A percentile compares a stretch with the other conserved stretches of the same genome.
phyloP scores from a whole-genome alignment of 805 yeast genomes.

The Starmera amethionina region DNA sequence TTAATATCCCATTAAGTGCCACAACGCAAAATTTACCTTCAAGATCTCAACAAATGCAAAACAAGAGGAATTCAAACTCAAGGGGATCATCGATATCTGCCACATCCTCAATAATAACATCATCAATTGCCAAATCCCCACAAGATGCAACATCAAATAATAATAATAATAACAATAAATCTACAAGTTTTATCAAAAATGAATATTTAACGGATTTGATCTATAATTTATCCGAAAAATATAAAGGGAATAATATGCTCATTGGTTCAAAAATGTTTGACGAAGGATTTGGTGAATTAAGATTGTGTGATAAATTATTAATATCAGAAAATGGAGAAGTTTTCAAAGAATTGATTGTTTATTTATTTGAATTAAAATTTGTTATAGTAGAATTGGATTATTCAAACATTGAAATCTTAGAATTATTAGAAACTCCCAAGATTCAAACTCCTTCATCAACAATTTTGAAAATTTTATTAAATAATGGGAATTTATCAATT shows the following conservation, averaged over 20 bases:
- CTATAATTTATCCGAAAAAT: slow-evolving; percentile 2
- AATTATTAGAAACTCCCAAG: slow-evolving; percentile 3
- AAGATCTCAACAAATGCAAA: background rate
- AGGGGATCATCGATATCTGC: slow-evolving; percentile 21
- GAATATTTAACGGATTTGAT: slow-evolving; percentile 7
- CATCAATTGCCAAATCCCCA: slow-evolving; percentile 16
- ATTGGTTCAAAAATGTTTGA: slow-evolving; percentile 16
- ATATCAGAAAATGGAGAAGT: slow-evolving; percentile 19
- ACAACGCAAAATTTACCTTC: background rate
- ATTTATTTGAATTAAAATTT: slow-evolving; percentile 21
- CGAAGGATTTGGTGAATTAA: slow-evolving; percentile 25
- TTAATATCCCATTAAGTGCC: slow-evolving; percentile 9
- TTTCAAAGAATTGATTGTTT: slow-evolving; percentile 21
- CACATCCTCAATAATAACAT: slow-evolving; percentile 17
- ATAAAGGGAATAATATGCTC: slow-evolving; percentile 8
- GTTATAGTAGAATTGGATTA: slow-evolving; percentile 7
- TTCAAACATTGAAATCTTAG: slow-evolving; percentile 2
- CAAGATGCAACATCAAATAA: background rate
- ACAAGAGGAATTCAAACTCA: slow-evolving; percentile 8
- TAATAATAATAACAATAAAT: background rate
- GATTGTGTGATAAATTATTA: slow-evolving; percentile 25
- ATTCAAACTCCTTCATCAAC: slow-evolving; percentile 13
- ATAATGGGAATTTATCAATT: slow-evolving; percentile 14
- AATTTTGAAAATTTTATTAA: slow-evolving; percentile 9
- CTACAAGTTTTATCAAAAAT: background rate